A percentile compares a stretch with the other conserved stretches of the same genome.
These are phyloP conservation scores for Colletotrichum incanum DNA, from an alignment of 2,329 filamentous ascomycete species.

Conservation along the genomic window DNA sequence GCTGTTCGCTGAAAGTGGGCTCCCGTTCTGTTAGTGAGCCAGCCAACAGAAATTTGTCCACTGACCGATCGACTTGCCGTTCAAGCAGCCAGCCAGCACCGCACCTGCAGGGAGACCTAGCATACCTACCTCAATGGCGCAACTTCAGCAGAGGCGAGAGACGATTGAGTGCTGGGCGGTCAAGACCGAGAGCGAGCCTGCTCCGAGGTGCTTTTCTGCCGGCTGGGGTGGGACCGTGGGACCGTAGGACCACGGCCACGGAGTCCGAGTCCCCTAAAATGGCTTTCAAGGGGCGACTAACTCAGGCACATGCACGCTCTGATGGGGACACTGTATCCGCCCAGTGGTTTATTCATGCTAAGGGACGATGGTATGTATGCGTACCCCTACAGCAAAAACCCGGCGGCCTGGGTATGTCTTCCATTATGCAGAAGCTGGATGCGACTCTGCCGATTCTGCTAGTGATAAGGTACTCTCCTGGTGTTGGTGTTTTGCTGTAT, in stretches of 20 bases:
- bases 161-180: conserved; percentile 13
- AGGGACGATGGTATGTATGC: neutral
- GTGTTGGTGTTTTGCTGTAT: neutral
- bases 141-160: neutral
- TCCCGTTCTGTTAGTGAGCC: neutral
- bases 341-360: neutral
- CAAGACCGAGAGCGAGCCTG: conserved; percentile 1
- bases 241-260: conserved; percentile 19
- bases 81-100: neutral
- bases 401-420: neutral
- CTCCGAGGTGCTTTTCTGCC: conserved; percentile 14
- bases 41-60: conserved; percentile 21
- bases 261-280: conserved; percentile 3
- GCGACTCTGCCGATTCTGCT: neutral
- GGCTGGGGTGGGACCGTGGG: conserved; percentile 28
- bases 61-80: neutral
- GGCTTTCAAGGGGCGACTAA: conserved; percentile 14
- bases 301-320: conserved; percentile 42
- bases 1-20: neutral
- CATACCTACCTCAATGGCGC: neutral
- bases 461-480: neutral
- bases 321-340: conserved; percentile 30
- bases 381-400: neutral
- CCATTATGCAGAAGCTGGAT: neutral
- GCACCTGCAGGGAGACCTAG: conserved; percentile 1